Evolutionary conservation across 2,329 filamentous ascomycete genomes (phyloP).

Genomic region (Lachnellula suecica): DNA sequence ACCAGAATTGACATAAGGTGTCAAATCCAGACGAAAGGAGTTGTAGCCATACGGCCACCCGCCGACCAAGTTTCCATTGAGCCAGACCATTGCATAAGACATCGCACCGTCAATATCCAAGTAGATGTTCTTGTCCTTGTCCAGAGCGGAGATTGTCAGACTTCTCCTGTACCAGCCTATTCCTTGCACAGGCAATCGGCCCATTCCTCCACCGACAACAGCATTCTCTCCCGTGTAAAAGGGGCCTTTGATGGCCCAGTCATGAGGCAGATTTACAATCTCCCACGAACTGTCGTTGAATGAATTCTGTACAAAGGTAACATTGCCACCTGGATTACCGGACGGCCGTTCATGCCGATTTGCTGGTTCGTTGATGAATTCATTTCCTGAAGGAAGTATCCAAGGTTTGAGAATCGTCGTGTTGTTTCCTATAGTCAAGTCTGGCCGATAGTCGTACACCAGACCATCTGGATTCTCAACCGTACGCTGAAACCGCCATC

Average conservation of each 20-base stretch:
- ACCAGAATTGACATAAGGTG: constrained; percentile 38
- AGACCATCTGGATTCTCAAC: too few species aligned
- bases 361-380: too few species aligned
- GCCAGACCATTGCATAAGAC: constrained; percentile 18
- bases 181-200: constrained; percentile 49
- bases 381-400: too few species aligned
- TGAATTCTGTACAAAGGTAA: constrained; percentile 32
- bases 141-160: constrained; percentile 32
- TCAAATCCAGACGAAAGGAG: constrained; percentile 51
- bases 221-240: constrained; percentile 42
- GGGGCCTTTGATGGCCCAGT: constrained; percentile 49
- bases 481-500: too few species aligned
- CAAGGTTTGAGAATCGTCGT: too few species aligned
- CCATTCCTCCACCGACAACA: constrained; percentile 39
- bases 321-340: constrained; percentile 21
- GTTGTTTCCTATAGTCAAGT: too few species aligned
- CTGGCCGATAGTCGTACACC: too few species aligned
- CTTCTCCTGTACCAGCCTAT: constrained; percentile 52
- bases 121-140: constrained; percentile 40
- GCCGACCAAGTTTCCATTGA: constrained; percentile 16
- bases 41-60: constrained; percentile 17
- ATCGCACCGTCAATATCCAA: constrained; percentile 36
- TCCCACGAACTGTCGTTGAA: constrained; percentile 45
- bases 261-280: constrained; percentile 43
- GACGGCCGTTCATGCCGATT: too few species aligned